Base-by-base conservation (phyloP, 2,329 filamentous ascomycete species). In the Ampelomyces quisqualis region DNA sequence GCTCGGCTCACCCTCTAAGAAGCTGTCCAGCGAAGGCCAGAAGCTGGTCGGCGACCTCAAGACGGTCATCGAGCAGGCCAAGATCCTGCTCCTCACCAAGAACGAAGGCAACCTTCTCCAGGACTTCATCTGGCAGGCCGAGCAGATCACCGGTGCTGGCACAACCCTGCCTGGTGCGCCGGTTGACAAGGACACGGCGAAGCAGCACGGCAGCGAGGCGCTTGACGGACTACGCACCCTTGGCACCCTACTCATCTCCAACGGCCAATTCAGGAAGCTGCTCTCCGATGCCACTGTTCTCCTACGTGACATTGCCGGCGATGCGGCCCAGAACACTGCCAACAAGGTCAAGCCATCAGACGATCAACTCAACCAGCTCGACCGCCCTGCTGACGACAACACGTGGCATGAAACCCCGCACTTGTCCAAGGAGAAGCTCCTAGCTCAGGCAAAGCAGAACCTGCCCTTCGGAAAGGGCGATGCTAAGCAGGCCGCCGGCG, bases 71-170 rank as follows among this genome's bases (percentile, higher is more conserved):
- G 81, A 86, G 59, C 81, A 93, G 67, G 86, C 91, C 43, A 94
- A 96, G 75, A 72, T 83, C 42, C 78, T 98, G 9, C 73, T 97
- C 7, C 76, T 98, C 18, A 86, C 85, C 72, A 98, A 97, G 79
- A 98, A 98, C 65, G 81, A 95, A 45, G 93, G 90, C 64, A 90
- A 98, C 61, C 73, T 97, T 43, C 74, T 98, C 14, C 93, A 98
- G 65, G 90, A 98, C 61, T 97, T 98, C 70, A 88, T 97, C 70
- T 98, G 88, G 86, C 87, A 95, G 65, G 90, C 90, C 0, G 82
- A 89, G 63, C 79, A 86, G 32, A 83, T 93, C 48, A 80, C 82
- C 38, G 73, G 80, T 42, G 83, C 77, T 58, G 75, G 78, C 36
- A 77, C 88, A 18, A 68, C 72, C 43, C 70, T 76, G 1, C 87